These are phyloP conservation scores for Protomyces lactucae-debilis DNA, from an alignment of 1,139 yeast species.

Conservation along the genomic window DNA sequence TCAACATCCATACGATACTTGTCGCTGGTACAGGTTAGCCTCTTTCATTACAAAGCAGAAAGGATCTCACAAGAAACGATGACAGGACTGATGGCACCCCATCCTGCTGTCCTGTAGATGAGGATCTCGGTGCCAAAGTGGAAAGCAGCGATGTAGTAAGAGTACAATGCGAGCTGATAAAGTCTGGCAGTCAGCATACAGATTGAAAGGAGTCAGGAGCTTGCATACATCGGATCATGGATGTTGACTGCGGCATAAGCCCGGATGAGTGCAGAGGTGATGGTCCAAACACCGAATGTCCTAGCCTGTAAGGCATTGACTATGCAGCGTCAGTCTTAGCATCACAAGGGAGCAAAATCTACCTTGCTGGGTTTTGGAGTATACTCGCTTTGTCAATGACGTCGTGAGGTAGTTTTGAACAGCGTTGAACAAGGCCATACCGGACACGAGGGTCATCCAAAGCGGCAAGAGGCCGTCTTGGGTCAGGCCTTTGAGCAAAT, in stretches of 20 bases:
- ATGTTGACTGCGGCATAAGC: constrained; percentile 80
- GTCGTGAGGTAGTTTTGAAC: constrained; percentile 81
- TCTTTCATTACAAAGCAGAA: neutral
- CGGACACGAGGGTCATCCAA: constrained; percentile 67
- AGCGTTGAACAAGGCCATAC: constrained; percentile 86
- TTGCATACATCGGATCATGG: constrained; percentile 49
- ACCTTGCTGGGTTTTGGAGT: constrained; percentile 58
- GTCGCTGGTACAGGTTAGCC: constrained; percentile 3
- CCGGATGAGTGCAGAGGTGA: constrained; percentile 77
- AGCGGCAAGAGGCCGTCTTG: constrained; percentile 54
- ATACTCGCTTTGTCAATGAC: constrained; percentile 70
- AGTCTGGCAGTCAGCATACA: constrained; percentile 38
- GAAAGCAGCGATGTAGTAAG: constrained; percentile 79
- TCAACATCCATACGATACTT: constrained; percentile 18
- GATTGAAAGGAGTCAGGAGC: neutral
- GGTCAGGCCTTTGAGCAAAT: neutral
- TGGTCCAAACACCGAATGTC: constrained; percentile 97
- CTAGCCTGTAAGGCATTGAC: constrained; percentile 79
- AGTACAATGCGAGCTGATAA: constrained; percentile 64
- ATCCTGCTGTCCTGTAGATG: constrained; percentile 66
- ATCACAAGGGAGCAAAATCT: neutral
- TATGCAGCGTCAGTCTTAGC: neutral
- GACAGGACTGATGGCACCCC: constrained; percentile 84
- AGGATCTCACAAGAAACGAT: constrained; percentile 46
- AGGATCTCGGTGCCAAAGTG: constrained; percentile 86